Percentiles rank a stretch among this genome's conserved stretches.
These are phyloP conservation scores for Ophiostoma piceae DNA, from an alignment of 2,329 filamentous ascomycete species.

Conservation along the genomic window DNA sequence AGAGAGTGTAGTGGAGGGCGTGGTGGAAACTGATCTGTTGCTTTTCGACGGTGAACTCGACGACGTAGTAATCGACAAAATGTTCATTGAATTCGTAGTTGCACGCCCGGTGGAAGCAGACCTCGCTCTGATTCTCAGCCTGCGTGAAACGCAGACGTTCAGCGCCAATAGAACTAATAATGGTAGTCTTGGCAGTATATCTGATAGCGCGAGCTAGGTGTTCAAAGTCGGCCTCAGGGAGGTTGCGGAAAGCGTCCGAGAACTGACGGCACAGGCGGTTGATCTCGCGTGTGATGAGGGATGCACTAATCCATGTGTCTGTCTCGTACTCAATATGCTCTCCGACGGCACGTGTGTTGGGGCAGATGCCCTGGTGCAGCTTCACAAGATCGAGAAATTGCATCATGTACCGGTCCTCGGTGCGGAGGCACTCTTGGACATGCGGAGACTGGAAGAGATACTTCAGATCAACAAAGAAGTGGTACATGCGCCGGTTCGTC, in stretches of 20 bases:
- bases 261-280: constrained; percentile 87
- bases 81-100: constrained; percentile 74
- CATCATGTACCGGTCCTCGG: constrained; percentile 78
- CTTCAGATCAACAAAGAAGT: constrained; percentile 92
- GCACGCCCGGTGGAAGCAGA: constrained; percentile 70
- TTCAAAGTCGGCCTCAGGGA: constrained; percentile 56
- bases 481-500: constrained; percentile 91
- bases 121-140: constrained; percentile 80
- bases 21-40: constrained; percentile 97
- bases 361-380: constrained; percentile 93
- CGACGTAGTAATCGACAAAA: constrained; percentile 56
- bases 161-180: constrained; percentile 82
- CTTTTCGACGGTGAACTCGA: constrained; percentile 82
- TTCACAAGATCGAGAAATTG: constrained; percentile 96
- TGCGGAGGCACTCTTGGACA: constrained; percentile 77
- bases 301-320: constrained; percentile 95
- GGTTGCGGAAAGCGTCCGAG: constrained; percentile 75
- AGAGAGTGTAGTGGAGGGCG: constrained; percentile 89
- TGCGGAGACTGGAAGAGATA: constrained; percentile 85
- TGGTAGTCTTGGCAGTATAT: constrained; percentile 73
- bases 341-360: constrained; percentile 83
- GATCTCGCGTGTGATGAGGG: constrained; percentile 88
- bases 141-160: constrained; percentile 80
- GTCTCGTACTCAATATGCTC: constrained; percentile 98
- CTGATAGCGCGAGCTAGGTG: constrained; percentile 67